Percentiles rank a stretch among this genome's conserved stretches.
phyloP scores from a whole-genome alignment of 2,329 filamentous ascomycete species.

The Exophiala phaeomuriformis region DNA sequence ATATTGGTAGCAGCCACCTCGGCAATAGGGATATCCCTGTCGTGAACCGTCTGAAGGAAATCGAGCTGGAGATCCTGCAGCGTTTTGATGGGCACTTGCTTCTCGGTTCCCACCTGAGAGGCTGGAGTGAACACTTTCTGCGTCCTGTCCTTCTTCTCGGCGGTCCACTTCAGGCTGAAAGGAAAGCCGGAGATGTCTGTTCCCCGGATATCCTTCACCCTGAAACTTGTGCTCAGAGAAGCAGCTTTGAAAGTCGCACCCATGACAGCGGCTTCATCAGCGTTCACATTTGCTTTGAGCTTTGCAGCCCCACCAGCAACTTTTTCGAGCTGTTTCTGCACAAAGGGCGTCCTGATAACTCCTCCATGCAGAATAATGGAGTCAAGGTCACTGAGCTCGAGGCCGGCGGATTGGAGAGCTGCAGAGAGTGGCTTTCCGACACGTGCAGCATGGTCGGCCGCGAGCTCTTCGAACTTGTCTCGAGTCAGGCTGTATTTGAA shows the following conservation, averaged over 20 bases:
- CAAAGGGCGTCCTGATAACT: slow-evolving; percentile 82
- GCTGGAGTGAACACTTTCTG: slow-evolving; percentile 77
- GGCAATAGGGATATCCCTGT: slow-evolving; percentile 54
- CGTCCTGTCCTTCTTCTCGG: slow-evolving; percentile 62
- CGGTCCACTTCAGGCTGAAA: slow-evolving; percentile 66
- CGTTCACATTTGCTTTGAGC: slow-evolving; percentile 88
- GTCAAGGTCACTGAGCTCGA: slow-evolving; percentile 69
- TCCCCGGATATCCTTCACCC: slow-evolving; percentile 90
- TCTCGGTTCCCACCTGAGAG: slow-evolving; percentile 68
- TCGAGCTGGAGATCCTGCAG: slow-evolving; percentile 71
- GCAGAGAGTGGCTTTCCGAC: slow-evolving; percentile 63
- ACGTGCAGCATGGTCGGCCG: slow-evolving; percentile 59
- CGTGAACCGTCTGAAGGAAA: slow-evolving; percentile 65
- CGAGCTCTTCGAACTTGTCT: slow-evolving; percentile 71
- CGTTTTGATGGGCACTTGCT: slow-evolving; percentile 78
- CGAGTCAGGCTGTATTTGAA: slow-evolving; percentile 86
- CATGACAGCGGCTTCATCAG: slow-evolving; percentile 92
- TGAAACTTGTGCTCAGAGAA: slow-evolving; percentile 86
- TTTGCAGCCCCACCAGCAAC: slow-evolving; percentile 65
- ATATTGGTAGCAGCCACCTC: slow-evolving; percentile 73
- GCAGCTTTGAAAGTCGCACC: slow-evolving; percentile 93
- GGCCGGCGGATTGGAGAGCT: slow-evolving; percentile 64
- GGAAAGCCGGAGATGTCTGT: slow-evolving; percentile 69
- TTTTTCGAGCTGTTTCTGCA: slow-evolving; percentile 80
- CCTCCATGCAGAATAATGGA: slow-evolving; percentile 93